Evolutionary conservation across 169 alveolate genomes (phyloP), one percentile per base, ranked within the genome.

Genomic region (Plasmodium vinckei): DNA sequence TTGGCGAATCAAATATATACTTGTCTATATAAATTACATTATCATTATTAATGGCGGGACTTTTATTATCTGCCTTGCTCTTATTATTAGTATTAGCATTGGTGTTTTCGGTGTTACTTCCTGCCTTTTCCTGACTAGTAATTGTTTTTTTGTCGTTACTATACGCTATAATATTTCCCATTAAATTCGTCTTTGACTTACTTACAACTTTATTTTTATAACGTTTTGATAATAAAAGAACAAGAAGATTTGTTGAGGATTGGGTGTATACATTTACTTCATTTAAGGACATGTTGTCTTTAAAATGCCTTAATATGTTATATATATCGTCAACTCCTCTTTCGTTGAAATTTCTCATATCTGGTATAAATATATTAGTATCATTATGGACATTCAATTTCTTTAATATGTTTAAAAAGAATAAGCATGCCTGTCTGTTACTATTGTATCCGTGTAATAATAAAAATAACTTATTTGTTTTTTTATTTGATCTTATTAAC

Each of bases 1-100:
- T 77, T 19, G 88, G 88, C n/a, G 88, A 77, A 68, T 77, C 88
- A 77, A 77, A 77, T 19, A 77, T 77, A 44, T 77, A 77, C 56
- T 77, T 77, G 33, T 77, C 88, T 49, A 77, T 77, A 64, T 77
- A 77, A 9, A 77, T 77, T 17, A 77, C 44, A 19, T 77, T 68
- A 12, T 61, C 65, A 54, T 47, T 54, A 23, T 9, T 42, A 44
- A 33, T 33, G 7, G 7, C 7, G 42, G 42, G 4, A 4, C 7
- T 33, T 5, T 33, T 33, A 33, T 33, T 33, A 4, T 33, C 42
- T 4, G 0, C 39, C 39, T 27, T 27, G 39, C 39, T 27, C 39
- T 27, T 27, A 4, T 33, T 33, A 33, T 33, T 33, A 4, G 4
- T 33, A 33, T 5, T 33, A 33, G 5, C 42, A 33, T 33, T 33